Base-by-base conservation (phyloP, 176 grass and related monocot species). In the Pontederia paniculata region DNA sequence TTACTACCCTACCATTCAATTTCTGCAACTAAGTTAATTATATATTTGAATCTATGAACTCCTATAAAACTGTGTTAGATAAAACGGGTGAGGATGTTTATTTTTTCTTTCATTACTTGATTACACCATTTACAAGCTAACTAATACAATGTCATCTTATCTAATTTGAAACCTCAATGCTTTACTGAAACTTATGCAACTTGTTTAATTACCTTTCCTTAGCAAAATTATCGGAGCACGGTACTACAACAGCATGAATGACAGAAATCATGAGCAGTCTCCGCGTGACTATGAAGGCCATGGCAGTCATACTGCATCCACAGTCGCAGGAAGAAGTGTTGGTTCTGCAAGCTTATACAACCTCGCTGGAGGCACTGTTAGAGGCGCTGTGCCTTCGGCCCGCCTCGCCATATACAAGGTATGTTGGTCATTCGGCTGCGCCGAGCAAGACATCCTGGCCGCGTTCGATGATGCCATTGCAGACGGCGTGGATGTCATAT, bases 401-500 rank as follows among this genome's bases (percentile, higher is more conserved):
- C 45, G 78, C 22, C 23, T 80, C 17, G 78, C 71, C 14, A 14
- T 70, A 12, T 80, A 80, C 66, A 80, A 80, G 54, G 66, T 75
- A 10, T 81, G 62, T 41, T 55, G 44, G 62, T 19, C 43, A 0
- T 13, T 22, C 13, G 13, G 2, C 13, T 81, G 78, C 66, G 11
- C 18, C 21, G 66, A 60, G 0, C 59, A 63, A 2, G 54, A 60
- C 72, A 71, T 81, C 48, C 60, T 81, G 9, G 72, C 78, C 0
- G 78, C 52, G 7, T 74, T 70, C 60, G 71, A 80, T 17, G 59
- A 80, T 14, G 78, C 78, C 23, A 58, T 80, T 28, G 71, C 54
- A 21, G 78, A 81, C 48, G 72, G 78, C 20, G 72, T 81, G 12
- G 78, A 81, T 60, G 2, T 81, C 72, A 65, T 81, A 45, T 81